Base-by-base conservation (phyloP, 371 early-diverging fungal species). In the Rhizopus delemar region DNA sequence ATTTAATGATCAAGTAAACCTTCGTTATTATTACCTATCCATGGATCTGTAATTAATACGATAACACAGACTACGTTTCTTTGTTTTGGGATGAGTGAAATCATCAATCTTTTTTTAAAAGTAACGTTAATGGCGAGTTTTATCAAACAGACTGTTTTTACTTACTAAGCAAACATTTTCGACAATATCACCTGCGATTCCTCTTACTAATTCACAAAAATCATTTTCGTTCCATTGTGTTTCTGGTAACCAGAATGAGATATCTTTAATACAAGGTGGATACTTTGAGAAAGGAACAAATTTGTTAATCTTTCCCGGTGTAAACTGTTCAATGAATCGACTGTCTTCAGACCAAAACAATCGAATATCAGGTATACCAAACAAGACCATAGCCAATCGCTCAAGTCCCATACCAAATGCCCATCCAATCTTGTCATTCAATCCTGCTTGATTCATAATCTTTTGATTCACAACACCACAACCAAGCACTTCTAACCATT, bases 361-460 rank as follows among this genome's bases (percentile, higher is more conserved):
- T 9, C 99, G 89, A 53, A 98, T 98, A 69, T 98, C 99, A 0
- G 95, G 95, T 39, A 98, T 93, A 58, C 87, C 89, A 74, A 94
- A 96, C 62, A 98, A 75, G 1, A 96, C 92, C 95, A 98, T 94
- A 0, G 97, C 96, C 57, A 98, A 76, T n/a, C 99, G 81, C 70
- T 98, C 99, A 9, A 98, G 77, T 2, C 99, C 99, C 65, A 97
- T 79, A 29, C 99, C 99, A 71, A 95, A 96, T 6, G 98, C 99
- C 96, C 98, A 97, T 6, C 94, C 98, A 55, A 97, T 82, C 56
- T 88, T 84, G 56, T 92, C 85, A 2, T 83, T 16, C 11, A 63
- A 51, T 13, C 89, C 92, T 3, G 91, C 84, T 13, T 80, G 78
- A 62, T 88, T 77, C 71, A 98, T 60, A 62, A 98, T 89, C 46